Evolutionary conservation across 257 asterid species (phyloP), one percentile per base, ranked within the genome.

Genomic region (Echites panduratus): DNA sequence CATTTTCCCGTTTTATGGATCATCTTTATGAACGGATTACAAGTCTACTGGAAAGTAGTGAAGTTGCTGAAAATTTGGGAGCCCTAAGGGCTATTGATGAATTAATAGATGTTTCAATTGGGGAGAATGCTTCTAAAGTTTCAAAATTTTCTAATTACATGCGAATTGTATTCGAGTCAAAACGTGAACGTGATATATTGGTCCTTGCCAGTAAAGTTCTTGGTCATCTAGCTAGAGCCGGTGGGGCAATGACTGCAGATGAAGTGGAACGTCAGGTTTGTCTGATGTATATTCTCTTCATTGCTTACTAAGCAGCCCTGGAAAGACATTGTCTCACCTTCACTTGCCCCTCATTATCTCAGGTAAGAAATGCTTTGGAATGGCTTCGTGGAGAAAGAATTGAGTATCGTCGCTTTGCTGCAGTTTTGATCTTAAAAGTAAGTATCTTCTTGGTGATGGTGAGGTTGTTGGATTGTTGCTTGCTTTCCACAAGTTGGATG

Each of bases 241-340:
- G 99, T 71, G 98, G 99, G 79, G 98, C 98, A 72, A 92, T 90
- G 97, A 90, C 99, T 47, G 97, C 99, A 14, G 99, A 95, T 86
- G 99, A 95, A 87, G 96, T 95, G 80, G 99, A 95, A 82, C 84
- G 86, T 68, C 92, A 92, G 92, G 99, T 95, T 79, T 44, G 83
- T 73, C 68, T 50, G 73, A 62, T 71, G 71, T 56, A 73, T 54
- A 65, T 57, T 43, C 70, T 76, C 29, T 64, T 70, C 61, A 67
- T 48, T 76, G 77, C 58, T 59, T 40, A 29, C 52, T 73, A 38
- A 43, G 40, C 45, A 20, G 47, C 20, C 4, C 70, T 68, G 49
- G 43, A 62, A 20, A 70, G 70, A 62, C 50, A 29, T 49, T 40
- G 48, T 64, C 77, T 83, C 74, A 80, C 70, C 77, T 71, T n/a